Evolutionary conservation across 306 rosid genomes (phyloP).

Genomic region (Cucurbita maxima): DNA sequence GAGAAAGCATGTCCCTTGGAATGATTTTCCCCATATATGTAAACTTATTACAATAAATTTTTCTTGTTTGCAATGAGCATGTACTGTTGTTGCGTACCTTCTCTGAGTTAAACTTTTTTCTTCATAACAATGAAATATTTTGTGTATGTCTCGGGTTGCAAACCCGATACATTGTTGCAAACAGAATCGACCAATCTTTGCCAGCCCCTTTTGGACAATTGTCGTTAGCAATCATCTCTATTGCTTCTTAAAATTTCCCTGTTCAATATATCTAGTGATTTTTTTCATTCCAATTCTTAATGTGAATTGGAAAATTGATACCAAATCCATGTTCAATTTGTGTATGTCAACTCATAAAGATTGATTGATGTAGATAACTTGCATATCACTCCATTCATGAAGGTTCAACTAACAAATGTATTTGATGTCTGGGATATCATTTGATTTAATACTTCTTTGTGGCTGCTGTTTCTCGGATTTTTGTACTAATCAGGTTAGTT

Average conservation of each 20-base stretch:
- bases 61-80: constrained; percentile 34
- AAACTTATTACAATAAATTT: constrained; percentile 28
- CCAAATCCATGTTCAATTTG: background rate
- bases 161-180: background rate
- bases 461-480: too few relatives aligned
- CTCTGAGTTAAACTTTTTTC: background rate
- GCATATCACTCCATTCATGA: background rate
- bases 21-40: constrained; percentile 18
- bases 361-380: background rate
- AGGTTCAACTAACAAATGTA: background rate
- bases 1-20: constrained; percentile 71
- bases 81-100: background rate
- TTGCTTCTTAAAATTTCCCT: background rate
- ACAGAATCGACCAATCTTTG: background rate
- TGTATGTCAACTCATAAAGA: background rate
- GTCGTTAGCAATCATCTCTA: background rate
- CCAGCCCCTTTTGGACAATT: background rate
- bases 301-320: background rate
- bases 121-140: background rate
- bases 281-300: background rate
- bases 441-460: too few relatives aligned
- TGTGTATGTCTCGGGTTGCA: background rate
- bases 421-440: background rate
- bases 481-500: too few relatives aligned
- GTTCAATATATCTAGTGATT: background rate